Conservation (phyloP, 2,329 filamentous ascomycete genomes). For the Monilinia vaccinii-corymbosi region DNA sequence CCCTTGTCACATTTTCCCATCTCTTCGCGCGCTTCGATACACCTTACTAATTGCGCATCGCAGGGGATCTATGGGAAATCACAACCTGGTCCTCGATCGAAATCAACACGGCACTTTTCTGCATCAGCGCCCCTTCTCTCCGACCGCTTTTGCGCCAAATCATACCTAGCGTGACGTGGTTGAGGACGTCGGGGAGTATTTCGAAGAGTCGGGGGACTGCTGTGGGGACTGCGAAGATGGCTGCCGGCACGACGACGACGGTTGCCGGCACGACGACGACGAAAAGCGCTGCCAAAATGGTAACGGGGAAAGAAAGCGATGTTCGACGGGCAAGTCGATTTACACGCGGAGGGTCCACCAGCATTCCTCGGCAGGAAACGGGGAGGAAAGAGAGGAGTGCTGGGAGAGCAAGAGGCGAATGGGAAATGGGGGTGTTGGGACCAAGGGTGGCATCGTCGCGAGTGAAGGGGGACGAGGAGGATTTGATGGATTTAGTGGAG, state of each 20-base stretch:
- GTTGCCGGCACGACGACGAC: neutral
- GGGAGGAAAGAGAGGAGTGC: neutral
- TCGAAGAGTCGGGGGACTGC: neutral
- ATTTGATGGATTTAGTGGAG: neutral
- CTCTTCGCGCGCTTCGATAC: neutral
- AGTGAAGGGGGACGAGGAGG: neutral
- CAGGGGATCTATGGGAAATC: constrained; percentile 1
- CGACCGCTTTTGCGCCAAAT: neutral
- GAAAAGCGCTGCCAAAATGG: neutral
- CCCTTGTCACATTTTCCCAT: neutral
- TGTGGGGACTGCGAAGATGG: neutral
- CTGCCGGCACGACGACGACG: neutral
- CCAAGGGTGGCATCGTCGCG: neutral
- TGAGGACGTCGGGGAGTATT: neutral
- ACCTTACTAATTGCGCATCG: too few species aligned
- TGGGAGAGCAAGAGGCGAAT: neutral
- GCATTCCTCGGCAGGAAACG: neutral
- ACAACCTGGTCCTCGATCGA: constrained; percentile 1
- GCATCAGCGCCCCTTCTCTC: neutral
- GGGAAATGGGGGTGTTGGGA: neutral
- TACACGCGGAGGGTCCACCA: neutral
- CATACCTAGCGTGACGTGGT: neutral
- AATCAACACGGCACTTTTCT: neutral
- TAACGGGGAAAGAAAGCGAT: neutral
- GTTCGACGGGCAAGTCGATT: neutral